Base-by-base conservation (phyloP, 371 early-diverging fungal genomes). In the Dichotomocladium elegans region DNA sequence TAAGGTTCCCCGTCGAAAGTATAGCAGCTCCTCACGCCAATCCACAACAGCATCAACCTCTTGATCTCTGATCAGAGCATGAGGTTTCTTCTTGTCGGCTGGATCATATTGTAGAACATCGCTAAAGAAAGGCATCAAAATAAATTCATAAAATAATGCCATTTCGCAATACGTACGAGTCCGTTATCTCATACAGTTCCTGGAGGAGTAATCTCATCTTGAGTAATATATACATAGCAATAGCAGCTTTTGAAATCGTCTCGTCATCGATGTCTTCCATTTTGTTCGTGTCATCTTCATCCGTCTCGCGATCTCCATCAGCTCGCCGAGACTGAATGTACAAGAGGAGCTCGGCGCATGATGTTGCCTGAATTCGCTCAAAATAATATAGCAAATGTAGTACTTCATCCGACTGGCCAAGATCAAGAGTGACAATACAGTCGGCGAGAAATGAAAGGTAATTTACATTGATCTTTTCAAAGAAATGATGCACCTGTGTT, bases 401-500 rank as follows among this genome's bases (percentile, higher is more conserved):
- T 4, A 92, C 82, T 65, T 96, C 96, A 30, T 94, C 95, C 28
- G 82, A 65, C 19, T 79, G 75, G 51, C 82, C 84, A 53, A 85
- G 88, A 45, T 90, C 83, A 8, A 96, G 61, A 0, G 81, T 65
- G 5, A 91, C 81, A 22, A 92, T 47, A 54, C 86, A 91, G 44
- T 95, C 95, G 0, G 86, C 91, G 1, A 94, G 58, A 66, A 92
- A 96, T 12, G 81, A 76, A 6, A 74, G 72, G 45, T 85, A 91
- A 15, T 58, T 57, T 5, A 89, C 62, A 45, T 87, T 81, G 4
- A 82, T 55, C 68, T 80, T n/a, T n/a, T n/a, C n/a, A n/a, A n/a
- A n/a, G n/a, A n/a, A n/a, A n/a, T n/a, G n/a, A n/a, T n/a, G n/a
- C n/a, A n/a, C n/a, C n/a, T 10, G n/a, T 24, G 17, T 10, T 51